Base-by-base conservation (phyloP, 441 rosid genomes). In the Hura crepitans region DNA sequence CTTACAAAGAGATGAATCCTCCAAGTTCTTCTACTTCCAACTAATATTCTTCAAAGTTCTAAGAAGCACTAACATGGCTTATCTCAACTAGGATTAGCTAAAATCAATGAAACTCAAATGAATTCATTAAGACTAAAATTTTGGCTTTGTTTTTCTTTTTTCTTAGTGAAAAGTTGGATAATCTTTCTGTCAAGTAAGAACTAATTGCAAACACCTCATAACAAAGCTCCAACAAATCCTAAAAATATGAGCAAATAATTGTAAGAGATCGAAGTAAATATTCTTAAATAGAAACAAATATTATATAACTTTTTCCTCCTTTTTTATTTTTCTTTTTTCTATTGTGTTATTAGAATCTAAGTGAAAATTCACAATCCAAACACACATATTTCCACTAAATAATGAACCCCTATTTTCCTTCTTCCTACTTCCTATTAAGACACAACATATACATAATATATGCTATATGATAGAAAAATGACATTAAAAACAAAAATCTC, bases 271-370 rank as follows among this genome's bases (percentile, higher is more conserved):
- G 14, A 42, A 42, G 12, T 42, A 10, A 14, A 42, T 9, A 9
- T 9, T 3, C 46, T 9, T 14, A 10, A 42, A 53, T 14, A 5
- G 25, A 10, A 22, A 8, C 30, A 23, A 0, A 15, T 12, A 8
- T 56, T 1, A 13, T 25, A 15, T 57, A 33, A 30, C 25, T 6
- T n/a, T n/a, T n/a, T n/a, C n/a, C n/a, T n/a, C n/a, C n/a, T n/a
- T 8, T 23, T 2, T 2, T 28, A 3, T 10, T 10, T 6, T n/a
- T 13, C 35, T 60, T 37, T 6, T 51, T 23, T 30, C 9, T 33
- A 37, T 72, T 60, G 43, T 43, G 58, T 53, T 53, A 33, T 11
- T 35, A 64, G 23, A 58, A 68, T 69, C 27, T 50, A 42, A 72
- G 28, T 12, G 10, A n/a, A 25, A 0, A 45, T 55, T 33, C 67